These are phyloP conservation scores for Coemansia sp. DNA, from an alignment of 192 early-diverging fungal genomes.

Conservation along the genomic window DNA sequence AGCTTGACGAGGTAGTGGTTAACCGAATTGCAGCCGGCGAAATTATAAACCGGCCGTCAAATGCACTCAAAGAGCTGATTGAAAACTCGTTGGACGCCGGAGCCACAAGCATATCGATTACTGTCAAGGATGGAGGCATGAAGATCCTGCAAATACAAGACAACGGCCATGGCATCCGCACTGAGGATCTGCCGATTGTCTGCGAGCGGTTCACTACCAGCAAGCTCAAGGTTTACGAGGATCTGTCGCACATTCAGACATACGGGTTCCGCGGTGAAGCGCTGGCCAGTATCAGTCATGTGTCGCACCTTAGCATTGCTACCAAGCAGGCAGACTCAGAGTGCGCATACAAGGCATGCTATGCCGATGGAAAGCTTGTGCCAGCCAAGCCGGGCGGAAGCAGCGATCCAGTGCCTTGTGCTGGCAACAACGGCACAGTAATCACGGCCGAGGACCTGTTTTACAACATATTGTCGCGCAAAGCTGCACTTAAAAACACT, in stretches of 20 bases:
- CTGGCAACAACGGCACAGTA: conserved; percentile 93
- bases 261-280: conserved; percentile 98
- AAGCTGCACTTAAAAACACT: conserved; percentile 79
- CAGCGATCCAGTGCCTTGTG: conserved; percentile 86
- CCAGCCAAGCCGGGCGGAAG: conserved; percentile 70
- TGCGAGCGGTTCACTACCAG: conserved; percentile 96
- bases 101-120: conserved; percentile 78
- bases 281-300: conserved; percentile 92
- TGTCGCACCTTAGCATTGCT: conserved; percentile 87
- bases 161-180: conserved; percentile 91
- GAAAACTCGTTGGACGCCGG: conserved; percentile 97
- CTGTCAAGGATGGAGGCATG: conserved; percentile 86
- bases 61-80: conserved; percentile 94
- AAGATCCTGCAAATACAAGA: conserved; percentile 94
- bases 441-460: conserved; percentile 95
- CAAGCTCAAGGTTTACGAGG: conserved; percentile 84
- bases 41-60: conserved; percentile 94
- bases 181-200: conserved; percentile 85
- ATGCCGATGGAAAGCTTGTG: conserved; percentile 84
- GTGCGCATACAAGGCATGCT: conserved; percentile 76
- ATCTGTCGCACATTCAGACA: conserved; percentile 80
- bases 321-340: conserved; percentile 74
- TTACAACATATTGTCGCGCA: conserved; percentile 86
- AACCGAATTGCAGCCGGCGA: conserved; percentile 98
- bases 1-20: conserved; percentile 82